Conservation (phyloP, 768 basidiomycete species). For the Scleroderma bovista region DNA sequence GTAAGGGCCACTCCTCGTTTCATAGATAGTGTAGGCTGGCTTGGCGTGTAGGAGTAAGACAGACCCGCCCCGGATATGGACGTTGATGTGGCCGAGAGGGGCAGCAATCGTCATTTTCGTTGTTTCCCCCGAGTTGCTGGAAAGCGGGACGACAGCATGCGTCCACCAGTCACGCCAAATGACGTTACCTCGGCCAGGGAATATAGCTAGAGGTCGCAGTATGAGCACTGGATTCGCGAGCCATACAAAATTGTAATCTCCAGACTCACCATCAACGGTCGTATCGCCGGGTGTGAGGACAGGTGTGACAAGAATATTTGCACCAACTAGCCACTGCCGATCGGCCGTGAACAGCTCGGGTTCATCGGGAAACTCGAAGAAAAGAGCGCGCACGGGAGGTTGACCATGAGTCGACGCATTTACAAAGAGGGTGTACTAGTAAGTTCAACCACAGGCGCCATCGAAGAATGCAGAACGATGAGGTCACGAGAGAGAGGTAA, state of each 20-base stretch:
- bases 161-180: conserved; percentile 75
- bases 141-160: conserved; percentile 45
- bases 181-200: conserved; percentile 55
- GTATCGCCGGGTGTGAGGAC: conserved; percentile 65
- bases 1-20: conserved; percentile 59
- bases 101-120: conserved; percentile 45
- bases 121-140: conserved; percentile 28
- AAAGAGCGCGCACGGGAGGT: conserved; percentile 69
- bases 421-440: conserved; percentile 70
- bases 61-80: conserved; percentile 67
- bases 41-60: conserved; percentile 56
- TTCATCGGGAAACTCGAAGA: conserved; percentile 74
- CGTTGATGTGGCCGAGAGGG: conserved; percentile 70
- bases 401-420: conserved; percentile 60
- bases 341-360: conserved; percentile 58
- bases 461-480: not conserved
- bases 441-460: not conserved
- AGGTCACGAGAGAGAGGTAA: not conserved
- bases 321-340: conserved; percentile 67
- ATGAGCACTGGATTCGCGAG: not conserved
- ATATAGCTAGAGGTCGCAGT: conserved; percentile 41
- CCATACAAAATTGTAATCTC: not conserved
- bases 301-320: conserved; percentile 69
- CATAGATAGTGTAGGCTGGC: conserved; percentile 64
- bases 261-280: conserved; percentile 52